A percentile compares a stretch with the other conserved stretches of the same genome.
Conservation (phyloP, 2,329 filamentous ascomycete genomes). For the Sordariomycetes sp. region DNA sequence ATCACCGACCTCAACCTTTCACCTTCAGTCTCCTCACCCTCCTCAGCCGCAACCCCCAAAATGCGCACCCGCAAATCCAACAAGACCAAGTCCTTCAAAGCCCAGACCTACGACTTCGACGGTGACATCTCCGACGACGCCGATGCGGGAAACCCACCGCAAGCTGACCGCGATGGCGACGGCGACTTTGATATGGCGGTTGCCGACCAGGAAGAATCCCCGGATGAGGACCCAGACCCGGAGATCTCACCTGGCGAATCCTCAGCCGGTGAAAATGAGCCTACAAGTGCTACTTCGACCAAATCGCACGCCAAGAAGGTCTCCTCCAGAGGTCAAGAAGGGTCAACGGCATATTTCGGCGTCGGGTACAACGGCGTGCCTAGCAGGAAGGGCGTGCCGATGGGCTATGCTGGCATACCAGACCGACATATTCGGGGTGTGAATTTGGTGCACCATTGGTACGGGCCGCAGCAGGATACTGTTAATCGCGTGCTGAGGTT, state of each 20-base stretch:
- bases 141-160: conserved; percentile 7
- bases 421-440: conserved; percentile 5
- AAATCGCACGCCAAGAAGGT: not conserved
- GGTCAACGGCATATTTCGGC: no score
- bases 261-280: no score
- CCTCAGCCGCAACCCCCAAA: conserved; percentile 1
- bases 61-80: conserved; percentile 29
- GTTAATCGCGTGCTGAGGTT: conserved; percentile 2
- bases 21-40: not conserved
- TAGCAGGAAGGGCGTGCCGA: not conserved
- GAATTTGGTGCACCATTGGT: conserved; percentile 5
- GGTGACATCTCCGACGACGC: conserved; percentile 1
- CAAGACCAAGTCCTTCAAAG: conserved; percentile 21
- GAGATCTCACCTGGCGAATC: not conserved
- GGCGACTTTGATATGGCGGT: not conserved
- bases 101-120: conserved; percentile 25
- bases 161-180: conserved; percentile 6
- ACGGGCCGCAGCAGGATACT: conserved; percentile 1
- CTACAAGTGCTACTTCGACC: no score
- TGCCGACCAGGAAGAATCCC: not conserved
- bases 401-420: conserved; percentile 5
- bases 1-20: not conserved
- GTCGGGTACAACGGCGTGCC: no score
- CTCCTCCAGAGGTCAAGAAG: no score
- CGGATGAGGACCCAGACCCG: not conserved